Conservation (phyloP, 1,284 basidiomycete species). For the Phenoliferia sp. region DNA sequence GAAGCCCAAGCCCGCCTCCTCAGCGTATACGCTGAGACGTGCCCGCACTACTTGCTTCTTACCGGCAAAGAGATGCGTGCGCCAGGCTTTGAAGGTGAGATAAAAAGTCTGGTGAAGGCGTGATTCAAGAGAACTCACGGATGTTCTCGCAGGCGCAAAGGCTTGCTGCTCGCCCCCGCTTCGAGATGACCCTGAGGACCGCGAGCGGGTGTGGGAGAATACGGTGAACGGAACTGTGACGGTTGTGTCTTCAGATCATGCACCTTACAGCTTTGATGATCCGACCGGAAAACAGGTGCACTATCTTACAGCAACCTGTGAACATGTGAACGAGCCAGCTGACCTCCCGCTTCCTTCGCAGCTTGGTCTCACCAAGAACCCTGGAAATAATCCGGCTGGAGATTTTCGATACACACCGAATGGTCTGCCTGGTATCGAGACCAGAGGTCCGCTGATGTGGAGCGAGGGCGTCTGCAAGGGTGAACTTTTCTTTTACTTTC, state of each 20-base stretch:
- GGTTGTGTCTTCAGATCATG: slow-evolving; percentile 36
- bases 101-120: neutral
- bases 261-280: slow-evolving; percentile 36
- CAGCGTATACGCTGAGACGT: slow-evolving; percentile 38
- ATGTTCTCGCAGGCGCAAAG: slow-evolving; percentile 27
- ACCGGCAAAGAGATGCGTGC: slow-evolving; percentile 33
- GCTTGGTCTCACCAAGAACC: slow-evolving; percentile 22
- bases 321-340: too few relatives aligned
- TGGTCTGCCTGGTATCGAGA: slow-evolving; percentile 37
- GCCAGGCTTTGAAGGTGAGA: slow-evolving; percentile 19
- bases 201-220: slow-evolving; percentile 35
- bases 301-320: neutral
- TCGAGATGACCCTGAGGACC: slow-evolving; percentile 32
- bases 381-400: slow-evolving; percentile 21
- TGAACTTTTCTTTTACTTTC: neutral
- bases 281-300: slow-evolving; percentile 34
- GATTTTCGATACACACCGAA: slow-evolving; percentile 38
- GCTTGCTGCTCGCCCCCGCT: slow-evolving; percentile 38
- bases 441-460: slow-evolving; percentile 36
- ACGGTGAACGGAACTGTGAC: slow-evolving; percentile 37
- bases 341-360: neutral
- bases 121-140: neutral
- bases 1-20: slow-evolving; percentile 32
- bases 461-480: slow-evolving; percentile 36
- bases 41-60: slow-evolving; percentile 36